Evolutionary conservation across 495 filamentous ascomycete species (phyloP), one percentile per base, ranked within the genome.

Genomic region (Jackrogersella multiformis): DNA sequence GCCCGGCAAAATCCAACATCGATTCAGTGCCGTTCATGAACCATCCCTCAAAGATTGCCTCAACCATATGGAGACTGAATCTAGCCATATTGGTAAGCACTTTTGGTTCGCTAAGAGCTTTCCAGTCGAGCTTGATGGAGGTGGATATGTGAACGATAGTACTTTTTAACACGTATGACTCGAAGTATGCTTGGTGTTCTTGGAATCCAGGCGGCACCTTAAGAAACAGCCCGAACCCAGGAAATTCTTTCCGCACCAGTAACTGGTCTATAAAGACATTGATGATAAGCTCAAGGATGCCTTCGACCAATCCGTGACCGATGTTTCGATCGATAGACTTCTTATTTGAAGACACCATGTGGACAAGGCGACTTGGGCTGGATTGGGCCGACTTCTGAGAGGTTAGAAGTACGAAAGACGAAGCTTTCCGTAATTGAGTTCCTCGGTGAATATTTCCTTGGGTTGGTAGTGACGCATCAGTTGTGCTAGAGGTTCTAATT

Each of bases 11-110:
- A 68, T 98, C 92, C n/a, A 97, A 78, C 53, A 91, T 86, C 2
- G 87, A 80, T 52, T 91, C 88, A 8, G 90, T 92, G 4, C 94
- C 95, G 61, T 93, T 87, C 41, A 97, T 84, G 71, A 97, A 97
- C 92, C 92, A 97, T 28, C 95, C 95, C 77, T 99, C 95, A 68
- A 92, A 97, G 13, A 97, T 87, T 26, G 92, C 91, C 77, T 99
- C 96, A 0, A 87, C 85, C 71, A 97, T 83, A 72, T 97, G 92
- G 0, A 86, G 80, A 23, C 88, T 85, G 56, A 96, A 90, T 16
- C 93, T 87, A 1, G 89, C 85, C 72, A 99, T 82, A 68, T 97
- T 99, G 26, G 89, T 92, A 42, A 99, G 80, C 10, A 95, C 85
- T 62, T 89, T 89, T 5, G 94, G 89, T 74, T 98, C 93, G 51